Percentiles rank a stretch among this genome's conserved stretches.
Evolutionary conservation across 306 rosid genomes (phyloP).

Genomic region (Sicyos baderoa): DNA sequence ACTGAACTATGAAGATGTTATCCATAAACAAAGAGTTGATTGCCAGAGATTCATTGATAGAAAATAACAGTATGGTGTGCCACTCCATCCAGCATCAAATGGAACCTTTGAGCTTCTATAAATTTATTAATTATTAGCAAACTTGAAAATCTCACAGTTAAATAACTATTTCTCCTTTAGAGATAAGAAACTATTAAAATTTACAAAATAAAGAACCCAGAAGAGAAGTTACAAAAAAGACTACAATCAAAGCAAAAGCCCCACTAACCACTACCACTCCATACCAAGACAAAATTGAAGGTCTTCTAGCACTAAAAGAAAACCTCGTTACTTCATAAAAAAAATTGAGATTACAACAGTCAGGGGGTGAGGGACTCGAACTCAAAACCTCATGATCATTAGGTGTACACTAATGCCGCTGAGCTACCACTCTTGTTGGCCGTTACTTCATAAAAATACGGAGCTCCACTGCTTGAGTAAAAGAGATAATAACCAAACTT

Average conservation of each 20-base stretch:
- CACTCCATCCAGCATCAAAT: neutral
- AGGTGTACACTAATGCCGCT: too few relatives aligned
- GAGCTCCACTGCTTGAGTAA: neutral
- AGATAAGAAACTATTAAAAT: neutral
- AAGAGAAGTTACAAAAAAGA: neutral
- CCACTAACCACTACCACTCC: neutral
- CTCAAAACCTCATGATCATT: too few relatives aligned
- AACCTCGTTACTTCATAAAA: neutral
- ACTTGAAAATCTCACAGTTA: neutral
- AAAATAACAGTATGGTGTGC: neutral
- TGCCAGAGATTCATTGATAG: neutral
- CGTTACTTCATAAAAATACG: neutral
- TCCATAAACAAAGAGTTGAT: neutral
- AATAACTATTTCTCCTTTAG: neutral
- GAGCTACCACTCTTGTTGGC: too few relatives aligned
- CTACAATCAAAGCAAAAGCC: neutral
- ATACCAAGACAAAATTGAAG: neutral
- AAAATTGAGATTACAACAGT: too few relatives aligned
- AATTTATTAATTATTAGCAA: neutral
- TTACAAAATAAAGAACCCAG: neutral
- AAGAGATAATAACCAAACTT: constrained; percentile 27
- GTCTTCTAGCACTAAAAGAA: neutral
- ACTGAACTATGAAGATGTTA: neutral
- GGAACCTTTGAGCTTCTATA: neutral
- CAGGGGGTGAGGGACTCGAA: too few relatives aligned